Base-by-base conservation (phyloP, 305 asterid genomes). In the Ajuga reptans region DNA sequence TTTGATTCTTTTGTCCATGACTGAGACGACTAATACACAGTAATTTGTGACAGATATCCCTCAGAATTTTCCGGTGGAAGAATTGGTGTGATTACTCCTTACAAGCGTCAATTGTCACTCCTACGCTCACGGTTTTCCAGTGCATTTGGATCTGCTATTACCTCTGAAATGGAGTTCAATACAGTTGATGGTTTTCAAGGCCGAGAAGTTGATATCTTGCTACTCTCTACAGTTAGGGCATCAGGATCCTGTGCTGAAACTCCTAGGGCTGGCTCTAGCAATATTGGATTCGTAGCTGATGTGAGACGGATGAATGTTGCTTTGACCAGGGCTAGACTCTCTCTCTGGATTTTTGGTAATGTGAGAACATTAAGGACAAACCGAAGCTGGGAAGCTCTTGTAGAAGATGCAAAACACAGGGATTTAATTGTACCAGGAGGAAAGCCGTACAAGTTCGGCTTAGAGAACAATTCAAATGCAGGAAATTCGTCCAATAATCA, bases 171-270 rank as follows among this genome's bases (percentile, higher is more conserved):
- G 78, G 99, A 93, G 76, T 91, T 93, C 59, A 93, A 93, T 76
- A 93, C 99, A n/a, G 95, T 93, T 51, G 97, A 93, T 77, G 99
- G 99, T 76, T 93, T 93, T 80, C 99, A 93, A 86, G 99, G 99
- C 24, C 87, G 99, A 66, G 99, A 93, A 81, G 96, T 93, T 70
- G 99, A 93, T 73, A 86, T 93, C 77, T 75, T 93, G 68, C 77
- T 93, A 65, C 95, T 93, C 64, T 93, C 99, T 68, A 93, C 99
- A 10, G 99, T 93, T 73, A 85, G 99, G 78, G 96, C 99, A 58
- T 80, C 94, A 36, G 95, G 87, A 66, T 71, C 83, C 65, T 76
- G 80, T 66, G 72, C 84, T 72, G 83, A 76, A 37, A 68, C 68
- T 64, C 57, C 81, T 58, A 81, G 73, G 68, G 64, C 39, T 53